Conservation (phyloP, 1,139 yeast species). For the Debaryomyces psychrophilus region DNA sequence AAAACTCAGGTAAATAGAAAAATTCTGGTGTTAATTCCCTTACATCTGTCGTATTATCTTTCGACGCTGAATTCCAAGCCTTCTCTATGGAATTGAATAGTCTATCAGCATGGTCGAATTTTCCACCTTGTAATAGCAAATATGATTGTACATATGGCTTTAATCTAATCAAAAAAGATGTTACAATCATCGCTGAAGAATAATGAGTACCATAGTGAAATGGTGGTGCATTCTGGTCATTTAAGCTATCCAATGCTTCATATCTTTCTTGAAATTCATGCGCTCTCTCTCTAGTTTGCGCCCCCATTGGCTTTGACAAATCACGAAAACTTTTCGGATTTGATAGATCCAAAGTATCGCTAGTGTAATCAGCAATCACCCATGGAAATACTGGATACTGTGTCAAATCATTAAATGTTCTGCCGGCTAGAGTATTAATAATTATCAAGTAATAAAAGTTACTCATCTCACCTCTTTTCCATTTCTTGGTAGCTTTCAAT, state of each 20-base stretch:
- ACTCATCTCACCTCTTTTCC: constrained; percentile 77
- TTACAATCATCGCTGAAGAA: constrained; percentile 89
- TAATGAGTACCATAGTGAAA: constrained; percentile 93
- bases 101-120: constrained; percentile 85
- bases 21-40: constrained; percentile 86
- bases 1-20: constrained; percentile 75
- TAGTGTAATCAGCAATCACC: constrained; percentile 80
- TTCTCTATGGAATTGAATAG: constrained; percentile 69
- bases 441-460: constrained; percentile 80
- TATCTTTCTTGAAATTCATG: constrained; percentile 66
- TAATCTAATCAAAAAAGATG: constrained; percentile 72
- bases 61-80: constrained; percentile 79
- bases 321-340: constrained; percentile 69
- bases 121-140: constrained; percentile 78
- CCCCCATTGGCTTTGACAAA: constrained; percentile 87
- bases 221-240: constrained; percentile 62
- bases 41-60: constrained; percentile 82
- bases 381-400: constrained; percentile 92
- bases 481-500: constrained; percentile 62
- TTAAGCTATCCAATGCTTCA: constrained; percentile 62
- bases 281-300: constrained; percentile 65
- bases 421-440: constrained; percentile 79
- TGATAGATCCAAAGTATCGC: constrained; percentile 61
- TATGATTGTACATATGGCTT: constrained; percentile 82
- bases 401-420: constrained; percentile 83